phyloP scores from a whole-genome alignment of 129 eudicot genomes.

The Flaveria robusta region DNA sequence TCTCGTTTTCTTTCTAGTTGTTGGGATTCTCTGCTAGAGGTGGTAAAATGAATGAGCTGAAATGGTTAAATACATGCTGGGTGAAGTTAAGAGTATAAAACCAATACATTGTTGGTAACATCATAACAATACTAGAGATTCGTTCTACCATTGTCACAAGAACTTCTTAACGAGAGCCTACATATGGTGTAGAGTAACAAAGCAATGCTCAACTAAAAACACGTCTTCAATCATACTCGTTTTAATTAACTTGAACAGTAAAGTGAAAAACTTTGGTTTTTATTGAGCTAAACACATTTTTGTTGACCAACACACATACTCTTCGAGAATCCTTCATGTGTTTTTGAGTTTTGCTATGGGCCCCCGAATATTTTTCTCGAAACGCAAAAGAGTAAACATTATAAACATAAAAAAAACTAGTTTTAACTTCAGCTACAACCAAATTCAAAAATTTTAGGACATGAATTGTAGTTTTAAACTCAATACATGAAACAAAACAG shows the following conservation, averaged over 20 bases:
- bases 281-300: conserved; percentile 34
- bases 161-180: conserved; percentile 46
- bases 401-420: not conserved
- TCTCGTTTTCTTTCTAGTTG: no score
- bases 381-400: conserved; percentile 7
- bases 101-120: no score
- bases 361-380: conserved; percentile 52
- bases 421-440: not conserved
- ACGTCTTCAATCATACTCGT: conserved; percentile 46
- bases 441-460: not conserved
- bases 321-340: conserved; percentile 42
- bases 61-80: no score
- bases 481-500: not conserved
- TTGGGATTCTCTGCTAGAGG: no score
- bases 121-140: conserved; percentile 1
- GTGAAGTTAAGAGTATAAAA: no score
- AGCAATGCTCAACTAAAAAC: conserved; percentile 63
- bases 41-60: no score
- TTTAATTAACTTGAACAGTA: conserved; percentile 40
- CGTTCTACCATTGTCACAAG: conserved; percentile 45
- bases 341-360: conserved; percentile 43
- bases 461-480: not conserved
- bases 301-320: conserved; percentile 46
- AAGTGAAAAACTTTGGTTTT: conserved; percentile 21
- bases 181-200: conserved; percentile 51